Conservation (phyloP, 192 early-diverging fungal genomes). For the Entomortierella lignicola region DNA sequence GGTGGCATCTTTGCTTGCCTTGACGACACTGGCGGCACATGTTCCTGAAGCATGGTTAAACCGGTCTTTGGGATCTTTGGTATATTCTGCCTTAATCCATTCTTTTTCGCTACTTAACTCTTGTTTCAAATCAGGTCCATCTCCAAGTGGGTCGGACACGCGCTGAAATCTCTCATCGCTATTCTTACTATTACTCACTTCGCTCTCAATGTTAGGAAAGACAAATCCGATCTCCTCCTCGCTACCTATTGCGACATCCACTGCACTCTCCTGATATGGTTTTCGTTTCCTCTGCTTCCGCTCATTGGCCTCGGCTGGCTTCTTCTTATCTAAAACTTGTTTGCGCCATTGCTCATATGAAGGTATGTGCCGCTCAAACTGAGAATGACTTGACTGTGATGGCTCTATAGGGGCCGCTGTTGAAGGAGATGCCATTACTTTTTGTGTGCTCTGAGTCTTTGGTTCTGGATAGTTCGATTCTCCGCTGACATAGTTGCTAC, state of each 20-base stretch:
- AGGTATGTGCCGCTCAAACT: slow-evolving; percentile 31
- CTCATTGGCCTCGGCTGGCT: slow-evolving; percentile 24
- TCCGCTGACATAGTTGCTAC: too few relatives aligned
- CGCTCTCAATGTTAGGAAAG: slow-evolving; percentile 32
- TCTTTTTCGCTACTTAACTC: not conserved
- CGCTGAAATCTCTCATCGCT: slow-evolving; percentile 26
- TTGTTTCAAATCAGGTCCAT: slow-evolving; percentile 31
- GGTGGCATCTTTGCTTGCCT: slow-evolving; percentile 87
- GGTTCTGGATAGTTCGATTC: not conserved
- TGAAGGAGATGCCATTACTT: not conserved
- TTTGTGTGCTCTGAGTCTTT: not conserved
- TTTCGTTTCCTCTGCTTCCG: slow-evolving; percentile 44
- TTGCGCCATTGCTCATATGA: slow-evolving; percentile 53
- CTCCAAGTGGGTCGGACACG: slow-evolving; percentile 18
- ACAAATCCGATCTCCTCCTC: slow-evolving; percentile 51
- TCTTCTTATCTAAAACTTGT: slow-evolving; percentile 44
- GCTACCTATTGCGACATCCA: slow-evolving; percentile 42
- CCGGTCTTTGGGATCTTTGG: slow-evolving; percentile 80
- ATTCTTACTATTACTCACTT: slow-evolving; percentile 18
- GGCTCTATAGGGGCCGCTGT: slow-evolving; percentile 2
- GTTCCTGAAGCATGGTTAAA: slow-evolving; percentile 96
- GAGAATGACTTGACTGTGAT: not conserved
- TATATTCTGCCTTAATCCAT: slow-evolving; percentile 49
- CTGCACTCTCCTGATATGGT: slow-evolving; percentile 43
- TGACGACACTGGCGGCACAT: slow-evolving; percentile 91